Percentiles rank a stretch among this genome's conserved stretches.
phyloP scores from a whole-genome alignment of 352 stramenopile genomes.

The Pythium dissotocum region DNA sequence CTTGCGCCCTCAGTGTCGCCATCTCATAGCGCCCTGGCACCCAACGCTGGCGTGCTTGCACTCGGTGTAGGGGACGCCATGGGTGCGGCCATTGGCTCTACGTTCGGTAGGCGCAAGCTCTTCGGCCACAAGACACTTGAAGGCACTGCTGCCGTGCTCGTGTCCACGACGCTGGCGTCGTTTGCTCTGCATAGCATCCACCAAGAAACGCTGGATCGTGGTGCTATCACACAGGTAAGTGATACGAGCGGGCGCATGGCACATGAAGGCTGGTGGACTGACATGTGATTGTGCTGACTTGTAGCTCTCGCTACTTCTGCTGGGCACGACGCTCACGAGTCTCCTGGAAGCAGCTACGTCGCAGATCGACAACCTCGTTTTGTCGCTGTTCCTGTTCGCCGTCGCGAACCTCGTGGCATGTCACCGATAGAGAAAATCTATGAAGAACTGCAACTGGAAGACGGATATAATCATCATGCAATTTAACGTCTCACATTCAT shows the following conservation, averaged over 20 bases:
- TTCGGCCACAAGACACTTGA: constrained; percentile 73
- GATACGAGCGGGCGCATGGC: background rate
- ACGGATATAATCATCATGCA: background rate
- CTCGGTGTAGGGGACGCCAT: constrained; percentile 79
- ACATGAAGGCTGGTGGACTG: background rate
- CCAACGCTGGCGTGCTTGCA: constrained; percentile 70
- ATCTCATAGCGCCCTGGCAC: constrained; percentile 29
- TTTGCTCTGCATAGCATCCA: constrained; percentile 50
- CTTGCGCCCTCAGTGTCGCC: constrained; percentile 30
- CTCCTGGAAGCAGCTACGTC: constrained; percentile 66
- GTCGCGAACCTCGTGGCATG: constrained; percentile 55
- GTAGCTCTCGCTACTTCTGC: constrained; percentile 34
- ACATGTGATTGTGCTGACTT: background rate
- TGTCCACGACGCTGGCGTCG: constrained; percentile 61
- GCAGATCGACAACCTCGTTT: constrained; percentile 85
- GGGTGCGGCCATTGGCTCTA: constrained; percentile 64
- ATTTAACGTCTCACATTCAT: background rate
- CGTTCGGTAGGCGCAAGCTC: constrained; percentile 43
- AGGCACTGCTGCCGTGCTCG: constrained; percentile 56
- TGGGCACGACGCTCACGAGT: constrained; percentile 50
- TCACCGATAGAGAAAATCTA: constrained; percentile 21
- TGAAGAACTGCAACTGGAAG: too few species aligned
- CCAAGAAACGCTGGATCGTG: constrained; percentile 17
- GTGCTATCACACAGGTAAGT: constrained; percentile 40
- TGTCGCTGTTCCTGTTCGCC: constrained; percentile 69